A percentile compares a stretch with the other conserved stretches of the same genome.
Evolutionary conservation across 2,329 filamentous ascomycete species (phyloP).

Genomic region (Uncinocarpus reesii): DNA sequence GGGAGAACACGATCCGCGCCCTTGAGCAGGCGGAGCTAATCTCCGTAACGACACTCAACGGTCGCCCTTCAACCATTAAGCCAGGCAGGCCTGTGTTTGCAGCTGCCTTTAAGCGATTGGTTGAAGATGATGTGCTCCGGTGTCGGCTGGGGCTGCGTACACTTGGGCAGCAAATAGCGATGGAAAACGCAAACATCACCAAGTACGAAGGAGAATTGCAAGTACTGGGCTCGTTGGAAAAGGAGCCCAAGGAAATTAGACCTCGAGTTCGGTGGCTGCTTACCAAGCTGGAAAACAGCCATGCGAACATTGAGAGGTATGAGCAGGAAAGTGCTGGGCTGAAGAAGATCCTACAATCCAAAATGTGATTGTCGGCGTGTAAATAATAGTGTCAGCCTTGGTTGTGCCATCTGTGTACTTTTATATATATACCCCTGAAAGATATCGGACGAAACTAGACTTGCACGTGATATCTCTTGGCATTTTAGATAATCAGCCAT

Average conservation of each 20-base stretch:
- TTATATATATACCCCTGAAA: too few relatives aligned
- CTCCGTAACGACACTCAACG: constrained; percentile 59
- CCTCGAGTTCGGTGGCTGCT: constrained; percentile 63
- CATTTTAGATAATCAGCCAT: too few relatives aligned
- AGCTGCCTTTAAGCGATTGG: constrained; percentile 65
- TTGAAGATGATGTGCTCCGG: constrained; percentile 60
- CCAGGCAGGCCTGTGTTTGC: constrained; percentile 80
- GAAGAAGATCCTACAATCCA: constrained; percentile 58
- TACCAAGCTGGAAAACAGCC: constrained; percentile 60
- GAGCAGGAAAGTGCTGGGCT: constrained; percentile 61
- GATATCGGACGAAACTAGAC: too few relatives aligned
- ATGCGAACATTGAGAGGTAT: constrained; percentile 61
- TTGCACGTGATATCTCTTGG: too few relatives aligned
- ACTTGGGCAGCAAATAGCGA: constrained; percentile 56
- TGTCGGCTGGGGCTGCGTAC: constrained; percentile 64
- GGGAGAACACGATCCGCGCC: constrained; percentile 65
- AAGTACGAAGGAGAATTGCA: constrained; percentile 70
- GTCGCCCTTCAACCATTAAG: constrained; percentile 65
- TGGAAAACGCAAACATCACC: constrained; percentile 63
- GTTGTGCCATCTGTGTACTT: too few relatives aligned
- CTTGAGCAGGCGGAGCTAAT: constrained; percentile 83
- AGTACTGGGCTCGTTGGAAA: constrained; percentile 59
- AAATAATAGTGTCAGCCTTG: too few relatives aligned
- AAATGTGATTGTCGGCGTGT: constrained; percentile 24
- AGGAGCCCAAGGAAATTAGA: constrained; percentile 57